Conservation (phyloP, 2,329 filamentous ascomycete genomes). For the Dendrostoma leiphaemia region DNA sequence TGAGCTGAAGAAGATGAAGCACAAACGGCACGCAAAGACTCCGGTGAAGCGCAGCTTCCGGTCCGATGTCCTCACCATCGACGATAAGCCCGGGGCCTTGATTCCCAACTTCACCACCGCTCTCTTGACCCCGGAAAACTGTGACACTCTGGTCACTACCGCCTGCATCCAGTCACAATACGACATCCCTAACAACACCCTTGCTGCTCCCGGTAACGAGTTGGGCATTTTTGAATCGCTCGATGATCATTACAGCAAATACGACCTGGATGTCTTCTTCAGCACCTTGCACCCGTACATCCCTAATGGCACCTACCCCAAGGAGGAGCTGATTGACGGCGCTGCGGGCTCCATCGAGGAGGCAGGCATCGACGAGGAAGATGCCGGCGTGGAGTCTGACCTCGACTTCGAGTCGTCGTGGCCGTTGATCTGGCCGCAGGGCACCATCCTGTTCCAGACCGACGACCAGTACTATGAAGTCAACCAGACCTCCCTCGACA, state of each 20-base stretch:
- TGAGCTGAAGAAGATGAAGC: constrained; percentile 12
- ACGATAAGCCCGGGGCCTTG: not conserved
- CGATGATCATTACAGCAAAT: constrained; percentile 16
- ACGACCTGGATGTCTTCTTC: constrained; percentile 19
- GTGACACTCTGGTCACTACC: constrained; percentile 19
- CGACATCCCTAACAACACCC: constrained; percentile 16
- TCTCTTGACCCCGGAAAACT: constrained; percentile 4
- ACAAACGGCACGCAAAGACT: not conserved
- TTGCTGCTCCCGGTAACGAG: constrained; percentile 18
- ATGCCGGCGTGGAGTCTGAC: constrained; percentile 34
- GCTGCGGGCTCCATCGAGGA: constrained; percentile 20
- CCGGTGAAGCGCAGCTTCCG: constrained; percentile 4
- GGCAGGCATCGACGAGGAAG: not conserved
- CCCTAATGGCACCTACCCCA: constrained; percentile 28
- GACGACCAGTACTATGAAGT: constrained; percentile 29
- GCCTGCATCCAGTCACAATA: constrained; percentile 20
- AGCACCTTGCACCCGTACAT: constrained; percentile 21
- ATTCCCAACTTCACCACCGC: constrained; percentile 8
- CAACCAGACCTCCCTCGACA: constrained; percentile 20
- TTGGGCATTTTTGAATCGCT: constrained; percentile 19
- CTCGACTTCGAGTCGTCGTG: constrained; percentile 48
- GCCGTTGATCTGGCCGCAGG: constrained; percentile 51
- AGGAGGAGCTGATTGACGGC: constrained; percentile 25
- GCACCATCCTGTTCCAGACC: constrained; percentile 30
- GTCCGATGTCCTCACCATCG: constrained; percentile 1